These are phyloP conservation scores for Eudorina sp. DNA, from an alignment of 139 green algal genomes.

Conservation along the genomic window DNA sequence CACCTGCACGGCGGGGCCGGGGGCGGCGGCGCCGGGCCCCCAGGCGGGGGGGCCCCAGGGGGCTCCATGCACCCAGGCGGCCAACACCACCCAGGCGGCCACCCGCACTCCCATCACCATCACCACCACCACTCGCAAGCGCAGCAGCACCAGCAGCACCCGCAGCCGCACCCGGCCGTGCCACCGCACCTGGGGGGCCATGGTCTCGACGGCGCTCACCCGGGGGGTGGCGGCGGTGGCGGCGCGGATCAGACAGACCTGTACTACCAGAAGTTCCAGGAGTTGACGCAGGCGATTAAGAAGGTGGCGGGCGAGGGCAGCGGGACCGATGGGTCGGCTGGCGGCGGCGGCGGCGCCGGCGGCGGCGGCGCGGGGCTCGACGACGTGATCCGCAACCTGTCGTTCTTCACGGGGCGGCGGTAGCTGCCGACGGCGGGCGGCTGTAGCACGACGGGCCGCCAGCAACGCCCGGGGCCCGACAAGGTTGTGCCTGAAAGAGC, in stretches of 20 bases:
- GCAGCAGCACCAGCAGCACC: not conserved
- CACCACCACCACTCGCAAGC: not conserved
- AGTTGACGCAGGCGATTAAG: conserved; percentile 10
- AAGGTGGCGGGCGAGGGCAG: not conserved
- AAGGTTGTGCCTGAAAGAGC: no score
- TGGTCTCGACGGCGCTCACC: not conserved
- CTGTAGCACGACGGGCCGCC: no score
- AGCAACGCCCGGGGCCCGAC: no score
- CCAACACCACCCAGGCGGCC: no score
- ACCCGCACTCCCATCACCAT: not conserved
- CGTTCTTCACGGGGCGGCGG: conserved; percentile 3
- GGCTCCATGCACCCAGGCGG: no score
- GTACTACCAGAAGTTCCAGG: conserved; percentile 34
- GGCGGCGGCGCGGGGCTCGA: not conserved
- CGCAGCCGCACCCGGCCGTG: not conserved
- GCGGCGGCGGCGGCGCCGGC: not conserved
- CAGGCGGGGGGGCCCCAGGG: no score
- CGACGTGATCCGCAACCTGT: not conserved
- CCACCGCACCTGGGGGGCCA: no score
- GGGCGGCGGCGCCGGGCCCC: no score
- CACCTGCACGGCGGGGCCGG: no score
- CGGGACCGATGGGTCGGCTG: not conserved
- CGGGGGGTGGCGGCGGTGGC: not conserved
- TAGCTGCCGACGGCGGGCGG: not conserved
- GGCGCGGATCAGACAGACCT: not conserved